A percentile compares a stretch with the other conserved stretches of the same genome.
Conservation (phyloP, 2,329 filamentous ascomycete species). For the Stemphylium vesicarium region DNA sequence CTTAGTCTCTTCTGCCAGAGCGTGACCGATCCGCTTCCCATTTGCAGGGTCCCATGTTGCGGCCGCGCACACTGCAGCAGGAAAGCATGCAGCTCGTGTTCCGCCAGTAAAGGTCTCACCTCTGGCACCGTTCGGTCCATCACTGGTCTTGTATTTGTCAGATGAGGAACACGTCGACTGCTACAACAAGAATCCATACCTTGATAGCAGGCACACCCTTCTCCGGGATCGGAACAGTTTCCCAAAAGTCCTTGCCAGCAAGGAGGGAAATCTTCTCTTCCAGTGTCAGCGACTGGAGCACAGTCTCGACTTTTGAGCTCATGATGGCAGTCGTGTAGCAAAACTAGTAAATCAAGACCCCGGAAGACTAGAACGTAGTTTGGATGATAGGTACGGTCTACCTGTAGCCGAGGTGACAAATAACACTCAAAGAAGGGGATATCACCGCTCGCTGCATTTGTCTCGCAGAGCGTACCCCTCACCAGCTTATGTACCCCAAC, state of each 20-base stretch:
- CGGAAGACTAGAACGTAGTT: background rate
- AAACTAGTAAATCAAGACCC: background rate
- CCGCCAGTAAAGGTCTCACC: constrained; percentile 70
- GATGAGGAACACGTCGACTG: background rate
- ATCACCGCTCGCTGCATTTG: constrained; percentile 2
- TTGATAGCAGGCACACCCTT: constrained; percentile 66
- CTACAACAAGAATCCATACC: constrained; percentile 16
- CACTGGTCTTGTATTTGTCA: constrained; percentile 58
- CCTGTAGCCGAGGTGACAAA: background rate
- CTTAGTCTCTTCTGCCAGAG: constrained; percentile 73
- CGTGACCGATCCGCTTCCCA: constrained; percentile 59
- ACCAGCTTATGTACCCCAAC: constrained; percentile 8
- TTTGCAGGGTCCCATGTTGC: constrained; percentile 78
- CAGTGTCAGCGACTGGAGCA: constrained; percentile 41
- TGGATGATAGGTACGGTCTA: background rate
- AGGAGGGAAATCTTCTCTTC: constrained; percentile 46
- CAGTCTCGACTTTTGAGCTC: constrained; percentile 34
- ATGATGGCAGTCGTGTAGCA: constrained; percentile 15
- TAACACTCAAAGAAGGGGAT: constrained; percentile 4
- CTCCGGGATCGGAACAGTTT: constrained; percentile 65
- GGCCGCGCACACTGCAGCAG: constrained; percentile 70
- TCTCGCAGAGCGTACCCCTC: background rate
- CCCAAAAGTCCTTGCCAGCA: constrained; percentile 67
- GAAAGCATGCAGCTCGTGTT: constrained; percentile 72
- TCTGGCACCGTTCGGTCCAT: constrained; percentile 73